Conservation (phyloP, 164 flowering plant genomes). For the Hamamelis virginiana region DNA sequence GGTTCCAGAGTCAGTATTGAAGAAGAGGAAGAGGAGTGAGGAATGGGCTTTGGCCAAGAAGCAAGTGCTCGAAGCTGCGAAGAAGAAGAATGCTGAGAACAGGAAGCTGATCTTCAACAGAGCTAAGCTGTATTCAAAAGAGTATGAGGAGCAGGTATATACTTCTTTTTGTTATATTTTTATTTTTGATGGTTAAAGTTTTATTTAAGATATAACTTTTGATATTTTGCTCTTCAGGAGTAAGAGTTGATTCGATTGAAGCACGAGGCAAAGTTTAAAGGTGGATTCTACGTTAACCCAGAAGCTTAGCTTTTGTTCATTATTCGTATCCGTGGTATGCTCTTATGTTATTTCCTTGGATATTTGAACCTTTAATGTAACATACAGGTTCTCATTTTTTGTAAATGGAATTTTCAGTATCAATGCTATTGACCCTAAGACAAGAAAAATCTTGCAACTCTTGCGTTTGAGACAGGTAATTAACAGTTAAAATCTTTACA, state of each 20-base stretch:
- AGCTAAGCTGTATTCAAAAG: constrained; percentile 24
- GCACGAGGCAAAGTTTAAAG: constrained; percentile 30
- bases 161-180: background rate
- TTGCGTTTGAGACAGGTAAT: constrained; percentile 26
- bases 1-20: constrained; percentile 29
- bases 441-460: constrained; percentile 31
- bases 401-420: constrained; percentile 10
- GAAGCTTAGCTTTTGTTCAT: constrained; percentile 28
- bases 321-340: constrained; percentile 26
- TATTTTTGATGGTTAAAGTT: background rate
- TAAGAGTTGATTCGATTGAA: constrained; percentile 27
- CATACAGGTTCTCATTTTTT: background rate
- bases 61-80: constrained; percentile 11
- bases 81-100: constrained; percentile 26
- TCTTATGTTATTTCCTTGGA: background rate
- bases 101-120: constrained; percentile 26
- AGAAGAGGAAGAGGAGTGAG: constrained; percentile 34
- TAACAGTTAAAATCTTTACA: no score
- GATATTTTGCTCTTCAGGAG: constrained; percentile 8
- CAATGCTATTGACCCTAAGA: constrained; percentile 29
- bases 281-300: constrained; percentile 30
- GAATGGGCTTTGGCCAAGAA: constrained; percentile 20
- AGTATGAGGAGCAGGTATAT: constrained; percentile 22
- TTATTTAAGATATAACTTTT: background rate
- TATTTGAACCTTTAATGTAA: background rate